Evolutionary conservation across 2,329 filamentous ascomycete genomes (phyloP).

Genomic region (Rosellinia necatrix): DNA sequence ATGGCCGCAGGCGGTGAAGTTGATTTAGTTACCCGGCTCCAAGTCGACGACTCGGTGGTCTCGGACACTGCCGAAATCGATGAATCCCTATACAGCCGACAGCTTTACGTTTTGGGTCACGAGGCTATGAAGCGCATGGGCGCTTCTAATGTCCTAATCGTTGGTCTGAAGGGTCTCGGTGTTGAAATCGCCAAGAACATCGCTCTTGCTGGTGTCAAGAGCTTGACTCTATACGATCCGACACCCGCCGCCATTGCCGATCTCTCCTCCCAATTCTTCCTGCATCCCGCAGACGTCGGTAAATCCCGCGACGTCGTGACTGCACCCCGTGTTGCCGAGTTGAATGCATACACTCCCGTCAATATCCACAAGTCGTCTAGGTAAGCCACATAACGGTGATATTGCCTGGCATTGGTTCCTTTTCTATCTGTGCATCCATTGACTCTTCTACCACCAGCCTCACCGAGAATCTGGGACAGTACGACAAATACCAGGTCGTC

Average conservation of each 20-base stretch:
- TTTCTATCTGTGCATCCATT: neutral
- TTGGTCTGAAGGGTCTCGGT: slow-evolving; percentile 90
- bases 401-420: slow-evolving; percentile 3
- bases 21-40: slow-evolving; percentile 67
- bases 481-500: slow-evolving; percentile 90
- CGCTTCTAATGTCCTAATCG: slow-evolving; percentile 89
- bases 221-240: slow-evolving; percentile 89
- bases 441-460: slow-evolving; percentile 56
- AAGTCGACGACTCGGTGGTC: slow-evolving; percentile 65
- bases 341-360: slow-evolving; percentile 96
- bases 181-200: slow-evolving; percentile 99
- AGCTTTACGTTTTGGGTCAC: slow-evolving; percentile 73
- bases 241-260: slow-evolving; percentile 82
- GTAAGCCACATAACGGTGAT: slow-evolving; percentile 43
- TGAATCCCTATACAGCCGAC: slow-evolving; percentile 74
- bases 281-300: slow-evolving; percentile 84
- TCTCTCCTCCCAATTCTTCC: slow-evolving; percentile 96
- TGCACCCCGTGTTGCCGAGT: slow-evolving; percentile 85
- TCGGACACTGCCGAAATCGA: slow-evolving; percentile 65
- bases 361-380: slow-evolving; percentile 68
- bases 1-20: slow-evolving; percentile 55
- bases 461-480: slow-evolving; percentile 74
- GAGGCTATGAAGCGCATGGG: slow-evolving; percentile 99
- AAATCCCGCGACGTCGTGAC: slow-evolving; percentile 88
- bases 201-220: slow-evolving; percentile 97